A percentile compares a stretch with the other conserved stretches of the same genome.
Evolutionary conservation across 73 alveolate genomes (phyloP).

Genomic region (Blepharisma japonicum): DNA sequence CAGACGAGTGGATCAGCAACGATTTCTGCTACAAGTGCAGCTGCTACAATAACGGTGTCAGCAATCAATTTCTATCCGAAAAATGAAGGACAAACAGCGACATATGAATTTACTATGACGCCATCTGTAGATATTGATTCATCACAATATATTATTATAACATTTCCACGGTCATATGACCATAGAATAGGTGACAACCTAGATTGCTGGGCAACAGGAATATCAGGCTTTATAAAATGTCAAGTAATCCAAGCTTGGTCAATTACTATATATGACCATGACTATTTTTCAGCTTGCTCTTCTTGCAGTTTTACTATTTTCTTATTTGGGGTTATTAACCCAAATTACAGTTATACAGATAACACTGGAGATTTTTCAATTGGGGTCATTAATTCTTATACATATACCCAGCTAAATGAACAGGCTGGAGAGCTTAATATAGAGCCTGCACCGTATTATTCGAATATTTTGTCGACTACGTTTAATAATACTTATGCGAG

Average conservation of each 20-base stretch:
- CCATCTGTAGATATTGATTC: constrained; percentile 39
- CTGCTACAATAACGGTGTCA: constrained; percentile 32
- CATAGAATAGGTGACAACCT: constrained; percentile 35
- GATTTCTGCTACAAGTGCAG: constrained; percentile 27
- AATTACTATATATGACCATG: constrained; percentile 38
- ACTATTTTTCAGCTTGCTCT: constrained; percentile 37
- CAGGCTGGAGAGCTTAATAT: constrained; percentile 44
- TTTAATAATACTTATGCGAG: constrained; percentile 36
- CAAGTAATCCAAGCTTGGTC: constrained; percentile 33
- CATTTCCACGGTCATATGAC: constrained; percentile 51
- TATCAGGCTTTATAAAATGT: constrained; percentile 39
- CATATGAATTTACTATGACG: constrained; percentile 40
- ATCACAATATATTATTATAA: constrained; percentile 17
- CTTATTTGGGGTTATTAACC: constrained; percentile 46
- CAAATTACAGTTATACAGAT: constrained; percentile 30
- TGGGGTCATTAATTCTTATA: constrained; percentile 31
- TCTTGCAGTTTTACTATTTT: constrained; percentile 23
- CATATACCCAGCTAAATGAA: constrained; percentile 34
- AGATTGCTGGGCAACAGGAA: constrained; percentile 50
- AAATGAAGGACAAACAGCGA: constrained; percentile 52
- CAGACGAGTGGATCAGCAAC: constrained; percentile 25
- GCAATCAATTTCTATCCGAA: constrained; percentile 46
- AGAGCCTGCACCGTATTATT: constrained; percentile 39
- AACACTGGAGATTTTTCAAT: constrained; percentile 45
- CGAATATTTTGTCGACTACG: constrained; percentile 2